Evolutionary conservation across 1,139 yeast species (phyloP), one percentile per base, ranked within the genome.

Genomic region (Pichia cactophila): DNA sequence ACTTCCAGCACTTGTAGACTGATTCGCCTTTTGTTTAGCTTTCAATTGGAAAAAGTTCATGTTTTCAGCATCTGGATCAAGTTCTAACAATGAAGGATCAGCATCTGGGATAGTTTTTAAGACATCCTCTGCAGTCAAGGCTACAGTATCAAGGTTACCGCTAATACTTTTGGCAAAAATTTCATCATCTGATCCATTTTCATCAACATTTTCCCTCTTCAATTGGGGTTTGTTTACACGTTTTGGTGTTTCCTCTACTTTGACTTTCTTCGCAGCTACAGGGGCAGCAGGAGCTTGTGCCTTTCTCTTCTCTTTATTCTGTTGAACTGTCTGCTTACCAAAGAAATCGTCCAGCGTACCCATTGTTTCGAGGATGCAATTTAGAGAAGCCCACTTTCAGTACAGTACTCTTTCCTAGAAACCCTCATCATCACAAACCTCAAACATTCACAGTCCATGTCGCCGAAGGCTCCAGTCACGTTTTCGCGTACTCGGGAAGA

Each of bases 71-170:
- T 76, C 60, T 0, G 60, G 58, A 31, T 57, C 60, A 3, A 56
- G 41, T 68, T 28, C 78, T 81, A 4, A 88, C 86, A 40, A 85
- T 69, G 59, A 52, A 4, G 57, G 49, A 26, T 72, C 78, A 0
- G 89, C 90, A 61, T 85, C 88, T 0, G 88, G 84, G 47, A 86
- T 83, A 5, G 69, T 64, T 6, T 77, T 71, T 38, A 86, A 69
- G 1, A 86, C 68, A 1, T 78, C 81, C 31, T 71, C 75, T 0
- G 85, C 87, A 3, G 75, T 40, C 8, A 40, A 14, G 8, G 20
- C 20, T 17, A 17, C 20, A 17, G 20, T 17, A 17, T 17, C 20
- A 17, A 17, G 20, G 20, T 17, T 17, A 17, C 20, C 20, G 20
- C 20, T 17, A 17, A 17, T 17, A 17, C 20, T 17, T 17, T 17